A percentile compares a stretch with the other conserved stretches of the same genome.
phyloP scores from a whole-genome alignment of 2,329 filamentous ascomycete species.

The Leptographium lundbergii region DNA sequence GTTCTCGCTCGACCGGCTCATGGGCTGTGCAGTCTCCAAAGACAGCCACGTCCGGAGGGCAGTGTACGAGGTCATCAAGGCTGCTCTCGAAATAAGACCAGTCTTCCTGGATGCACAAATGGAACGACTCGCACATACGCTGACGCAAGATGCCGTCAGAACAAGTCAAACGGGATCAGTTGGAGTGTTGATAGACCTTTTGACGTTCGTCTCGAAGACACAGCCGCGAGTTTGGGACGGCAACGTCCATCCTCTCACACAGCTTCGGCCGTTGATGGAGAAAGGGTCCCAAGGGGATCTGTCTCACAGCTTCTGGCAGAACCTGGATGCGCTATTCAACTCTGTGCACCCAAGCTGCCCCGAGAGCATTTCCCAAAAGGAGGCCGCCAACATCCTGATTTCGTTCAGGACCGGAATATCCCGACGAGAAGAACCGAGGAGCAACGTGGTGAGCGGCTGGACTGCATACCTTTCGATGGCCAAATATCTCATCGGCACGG shows the following conservation, averaged over 20 bases:
- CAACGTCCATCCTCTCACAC: slow-evolving; percentile 38
- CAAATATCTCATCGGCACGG: slow-evolving; percentile 35
- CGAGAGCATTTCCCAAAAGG: slow-evolving; percentile 28
- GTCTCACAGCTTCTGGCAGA: slow-evolving; percentile 57
- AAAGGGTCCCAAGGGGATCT: slow-evolving; percentile 66
- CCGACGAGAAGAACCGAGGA: slow-evolving; percentile 59
- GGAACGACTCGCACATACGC: slow-evolving; percentile 37
- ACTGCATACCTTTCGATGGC: slow-evolving; percentile 57
- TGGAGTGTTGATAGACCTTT: slow-evolving; percentile 52
- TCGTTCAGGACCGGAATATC: slow-evolving; percentile 60
- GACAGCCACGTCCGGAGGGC: slow-evolving; percentile 39
- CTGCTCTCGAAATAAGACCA: slow-evolving; percentile 33
- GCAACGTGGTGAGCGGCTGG: slow-evolving; percentile 60
- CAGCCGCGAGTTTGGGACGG: slow-evolving; percentile 62
- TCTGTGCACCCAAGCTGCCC: slow-evolving; percentile 32
- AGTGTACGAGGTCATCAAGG: slow-evolving; percentile 36
- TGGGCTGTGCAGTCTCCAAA: slow-evolving; percentile 53
- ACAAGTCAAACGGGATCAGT: slow-evolving; percentile 63
- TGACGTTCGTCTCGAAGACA: slow-evolving; percentile 51
- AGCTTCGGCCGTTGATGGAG: slow-evolving; percentile 61
- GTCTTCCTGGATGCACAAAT: slow-evolving; percentile 36
- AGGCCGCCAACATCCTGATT: slow-evolving; percentile 47
- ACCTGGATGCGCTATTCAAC: slow-evolving; percentile 49
- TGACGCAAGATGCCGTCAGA: slow-evolving; percentile 63
- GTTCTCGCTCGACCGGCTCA: slow-evolving; percentile 53